Evolutionary conservation across 2,329 filamentous ascomycete species (phyloP).

Genomic region (Hymenoscyphus scutula): DNA sequence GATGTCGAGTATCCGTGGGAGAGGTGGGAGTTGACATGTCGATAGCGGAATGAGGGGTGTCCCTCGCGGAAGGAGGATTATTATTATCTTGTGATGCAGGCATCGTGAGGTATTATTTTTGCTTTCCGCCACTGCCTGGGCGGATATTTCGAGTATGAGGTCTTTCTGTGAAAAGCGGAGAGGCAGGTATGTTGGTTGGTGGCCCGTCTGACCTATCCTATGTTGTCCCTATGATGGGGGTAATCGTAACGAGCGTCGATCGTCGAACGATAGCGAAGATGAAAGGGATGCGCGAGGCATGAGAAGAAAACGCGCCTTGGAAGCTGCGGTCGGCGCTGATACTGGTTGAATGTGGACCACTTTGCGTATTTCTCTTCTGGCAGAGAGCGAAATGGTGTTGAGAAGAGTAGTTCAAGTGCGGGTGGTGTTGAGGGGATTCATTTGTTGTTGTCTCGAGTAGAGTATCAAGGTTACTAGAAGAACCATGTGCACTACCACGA

Average conservation of each 20-base stretch:
- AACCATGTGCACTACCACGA: neutral
- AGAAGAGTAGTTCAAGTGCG: neutral
- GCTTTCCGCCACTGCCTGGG: neutral
- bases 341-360: neutral
- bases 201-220: neutral
- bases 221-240: conserved; percentile 2
- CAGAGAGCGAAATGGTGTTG: neutral
- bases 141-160: neutral
- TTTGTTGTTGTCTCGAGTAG: neutral
- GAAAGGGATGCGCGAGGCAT: conserved; percentile 15
- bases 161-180: neutral
- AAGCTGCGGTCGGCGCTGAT: neutral
- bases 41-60: conserved; percentile 21
- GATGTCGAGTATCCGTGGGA: conserved; percentile 50
- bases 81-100: conserved; percentile 23
- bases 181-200: neutral
- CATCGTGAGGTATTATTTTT: conserved; percentile 18
- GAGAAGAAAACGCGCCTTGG: conserved; percentile 11
- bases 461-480: neutral
- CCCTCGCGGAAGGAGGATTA: conserved; percentile 17
- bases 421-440: neutral
- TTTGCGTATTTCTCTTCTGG: neutral
- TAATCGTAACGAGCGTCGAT: conserved; percentile 6
- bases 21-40: conserved; percentile 40
- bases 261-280: conserved; percentile 10